Percentiles rank a stretch among this genome's conserved stretches.
These are phyloP conservation scores for Colletotrichum incanum DNA, from an alignment of 2,329 filamentous ascomycete species.

Conservation along the genomic window DNA sequence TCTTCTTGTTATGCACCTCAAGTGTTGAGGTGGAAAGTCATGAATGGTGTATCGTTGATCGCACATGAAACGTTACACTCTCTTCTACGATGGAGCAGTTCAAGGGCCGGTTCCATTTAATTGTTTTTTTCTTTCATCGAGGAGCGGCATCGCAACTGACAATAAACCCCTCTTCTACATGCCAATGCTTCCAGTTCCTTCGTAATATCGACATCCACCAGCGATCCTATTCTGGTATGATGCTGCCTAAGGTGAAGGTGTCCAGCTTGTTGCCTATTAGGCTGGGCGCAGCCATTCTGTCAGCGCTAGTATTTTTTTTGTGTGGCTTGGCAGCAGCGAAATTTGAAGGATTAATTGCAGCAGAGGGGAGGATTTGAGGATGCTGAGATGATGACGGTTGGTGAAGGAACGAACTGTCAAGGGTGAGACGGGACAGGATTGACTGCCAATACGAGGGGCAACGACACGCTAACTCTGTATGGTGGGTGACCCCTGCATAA, in stretches of 20 bases:
- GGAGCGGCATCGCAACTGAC: too few relatives aligned
- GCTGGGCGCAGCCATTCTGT: neutral
- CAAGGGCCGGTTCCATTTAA: neutral
- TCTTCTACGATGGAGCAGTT: too few relatives aligned
- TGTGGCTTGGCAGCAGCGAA: neutral
- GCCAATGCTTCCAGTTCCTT: too few relatives aligned
- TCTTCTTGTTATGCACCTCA: neutral
- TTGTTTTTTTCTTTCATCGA: neutral
- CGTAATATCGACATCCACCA: neutral
- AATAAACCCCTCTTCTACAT: too few relatives aligned
- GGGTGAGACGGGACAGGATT: neutral
- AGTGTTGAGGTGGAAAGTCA: neutral
- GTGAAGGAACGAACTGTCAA: neutral
- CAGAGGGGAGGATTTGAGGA: neutral
- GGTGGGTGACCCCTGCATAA: neutral
- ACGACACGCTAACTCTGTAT: neutral
- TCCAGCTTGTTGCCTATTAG: neutral
- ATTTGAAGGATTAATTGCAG: neutral
- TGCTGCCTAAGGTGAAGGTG: neutral
- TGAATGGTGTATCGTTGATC: neutral
- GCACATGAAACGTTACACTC: too few relatives aligned
- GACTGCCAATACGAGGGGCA: neutral
- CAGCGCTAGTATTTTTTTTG: neutral
- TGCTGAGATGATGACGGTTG: neutral
- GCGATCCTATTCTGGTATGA: neutral